A percentile compares a stretch with the other conserved stretches of the same genome.
Conservation (phyloP, 2,329 filamentous ascomycete species). For the Pleurostoma richardsiae region DNA sequence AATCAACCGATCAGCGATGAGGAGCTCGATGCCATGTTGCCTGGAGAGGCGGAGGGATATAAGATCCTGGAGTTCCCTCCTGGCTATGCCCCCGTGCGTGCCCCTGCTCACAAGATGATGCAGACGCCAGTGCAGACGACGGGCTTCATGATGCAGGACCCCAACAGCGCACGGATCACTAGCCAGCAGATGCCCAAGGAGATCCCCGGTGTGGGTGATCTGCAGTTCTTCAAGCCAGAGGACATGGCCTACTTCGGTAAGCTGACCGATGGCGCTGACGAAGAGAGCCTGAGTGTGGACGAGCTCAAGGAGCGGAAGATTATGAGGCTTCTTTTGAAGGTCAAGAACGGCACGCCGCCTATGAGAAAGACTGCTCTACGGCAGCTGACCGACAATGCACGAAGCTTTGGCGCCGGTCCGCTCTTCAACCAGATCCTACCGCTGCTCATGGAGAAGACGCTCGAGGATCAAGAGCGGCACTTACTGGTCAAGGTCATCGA, state of each 20-base stretch:
- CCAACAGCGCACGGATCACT: slow-evolving; percentile 74
- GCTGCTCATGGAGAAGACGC: slow-evolving; percentile 93
- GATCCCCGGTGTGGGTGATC: slow-evolving; percentile 90
- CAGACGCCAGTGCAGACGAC: slow-evolving; percentile 68
- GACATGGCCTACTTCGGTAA: slow-evolving; percentile 99
- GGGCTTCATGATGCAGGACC: slow-evolving; percentile 97
- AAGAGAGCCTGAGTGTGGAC: slow-evolving; percentile 86
- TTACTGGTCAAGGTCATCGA: slow-evolving; percentile 98
- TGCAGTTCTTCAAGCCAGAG: slow-evolving; percentile 97
- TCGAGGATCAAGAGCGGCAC: slow-evolving; percentile 97
- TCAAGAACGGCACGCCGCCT: slow-evolving; percentile 97
- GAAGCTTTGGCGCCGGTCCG: slow-evolving; percentile 88
- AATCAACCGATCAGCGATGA: slow-evolving; percentile 87
- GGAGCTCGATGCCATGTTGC: slow-evolving; percentile 87
- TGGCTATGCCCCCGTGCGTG: slow-evolving; percentile 81
- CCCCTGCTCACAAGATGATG: slow-evolving; percentile 69
- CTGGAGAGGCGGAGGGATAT: slow-evolving; percentile 84
- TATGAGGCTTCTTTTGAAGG: slow-evolving; percentile 92
- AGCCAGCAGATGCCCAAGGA: slow-evolving; percentile 92
- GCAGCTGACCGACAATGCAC: slow-evolving; percentile 95
- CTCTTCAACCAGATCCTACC: slow-evolving; percentile 97
- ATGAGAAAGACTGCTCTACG: slow-evolving; percentile 98
- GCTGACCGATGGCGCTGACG: slow-evolving; percentile 88
- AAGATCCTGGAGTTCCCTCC: slow-evolving; percentile 86
- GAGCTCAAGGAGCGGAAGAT: slow-evolving; percentile 98